A percentile compares a stretch with the other conserved stretches of the same genome.
Evolutionary conservation across 2,329 filamentous ascomycete species (phyloP).

Genomic region (Xylariaceae sp.): DNA sequence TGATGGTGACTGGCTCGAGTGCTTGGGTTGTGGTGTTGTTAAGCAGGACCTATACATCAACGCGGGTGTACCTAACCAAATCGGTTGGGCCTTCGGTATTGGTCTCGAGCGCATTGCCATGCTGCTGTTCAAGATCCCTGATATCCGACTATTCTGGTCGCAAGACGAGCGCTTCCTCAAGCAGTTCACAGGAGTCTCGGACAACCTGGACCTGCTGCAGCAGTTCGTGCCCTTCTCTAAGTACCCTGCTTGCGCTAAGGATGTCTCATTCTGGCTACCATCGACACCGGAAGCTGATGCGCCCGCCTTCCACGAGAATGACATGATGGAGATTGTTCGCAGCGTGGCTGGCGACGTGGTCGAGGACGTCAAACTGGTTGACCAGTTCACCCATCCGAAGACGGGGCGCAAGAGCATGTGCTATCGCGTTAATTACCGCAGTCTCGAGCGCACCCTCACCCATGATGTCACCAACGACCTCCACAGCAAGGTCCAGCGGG

Average conservation of each 20-base stretch:
- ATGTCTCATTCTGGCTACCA: slow-evolving; percentile 88
- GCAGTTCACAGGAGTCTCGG: slow-evolving; percentile 67
- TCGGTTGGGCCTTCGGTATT: slow-evolving; percentile 94
- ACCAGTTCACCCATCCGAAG: slow-evolving; percentile 85
- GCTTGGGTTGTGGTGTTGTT: slow-evolving; percentile 87
- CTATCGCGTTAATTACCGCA: slow-evolving; percentile 91
- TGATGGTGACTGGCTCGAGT: slow-evolving; percentile 90
- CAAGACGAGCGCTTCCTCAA: slow-evolving; percentile 75
- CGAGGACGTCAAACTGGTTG: slow-evolving; percentile 79
- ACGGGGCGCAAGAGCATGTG: slow-evolving; percentile 78
- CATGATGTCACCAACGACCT: slow-evolving; percentile 73
- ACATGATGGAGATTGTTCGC: slow-evolving; percentile 92
- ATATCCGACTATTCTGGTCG: slow-evolving; percentile 97
- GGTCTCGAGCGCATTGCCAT: slow-evolving; percentile 95
- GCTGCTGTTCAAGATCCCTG: slow-evolving; percentile 92
- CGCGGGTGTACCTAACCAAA: slow-evolving; percentile 65
- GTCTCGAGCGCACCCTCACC: slow-evolving; percentile 82
- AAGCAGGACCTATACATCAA: slow-evolving; percentile 75
- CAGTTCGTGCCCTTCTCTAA: slow-evolving; percentile 86
- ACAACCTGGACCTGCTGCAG: slow-evolving; percentile 43
- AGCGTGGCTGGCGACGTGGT: slow-evolving; percentile 75
- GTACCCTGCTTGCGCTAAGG: slow-evolving; percentile 82
- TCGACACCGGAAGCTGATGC: slow-evolving; percentile 36
- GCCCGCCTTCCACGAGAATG: slow-evolving; percentile 78
- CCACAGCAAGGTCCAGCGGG: slow-evolving; percentile 61